Base-by-base conservation (phyloP, 768 basidiomycete genomes). In the Mycena vulgaris region DNA sequence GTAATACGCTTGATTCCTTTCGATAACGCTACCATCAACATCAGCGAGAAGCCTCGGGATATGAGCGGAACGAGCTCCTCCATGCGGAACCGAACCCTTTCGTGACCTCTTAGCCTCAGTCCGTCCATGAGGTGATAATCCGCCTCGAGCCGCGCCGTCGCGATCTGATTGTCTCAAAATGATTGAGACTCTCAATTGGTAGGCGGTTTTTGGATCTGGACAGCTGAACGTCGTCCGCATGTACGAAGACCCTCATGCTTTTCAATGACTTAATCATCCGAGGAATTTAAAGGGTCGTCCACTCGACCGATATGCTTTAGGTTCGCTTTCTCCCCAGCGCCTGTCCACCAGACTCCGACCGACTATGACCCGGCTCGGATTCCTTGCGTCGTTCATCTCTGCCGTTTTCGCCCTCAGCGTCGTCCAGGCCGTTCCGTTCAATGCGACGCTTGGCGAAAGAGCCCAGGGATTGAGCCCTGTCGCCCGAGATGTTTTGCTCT, bases 351-450 rank as follows among this genome's bases (percentile, higher is more conserved):
- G 35, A 51, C 48, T 61, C 49, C 40, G 19, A 57, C 25, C 47
- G 17, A 42, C 55, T 17, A 70, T 70, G 63, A 53, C 61, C 52
- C 53, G 55, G 55, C 25, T 69, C 62, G 45, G 69, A 37, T 70
- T 66, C 63, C 63, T 70, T 25, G 63, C 58, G 69, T 64, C 69
- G 63, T 42, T 70, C 31, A n/a, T 71, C 65, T 37, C 70, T 48
- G 59, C 64, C 48, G 37, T 66, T 51, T 33, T 67, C 42, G 17
- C 55, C 52, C 37, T 71, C 47, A 25, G 13, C 2, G 63, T 40
- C 47, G 70, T 64, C 33, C 53, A 35, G n/a, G 59, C 70, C 9
- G 37, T 39, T 31, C 61, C 59, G 28, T 47, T 61, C 37, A 58
- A 71, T 49, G 51, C 40, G 16, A 53, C 56, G n/a, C 57, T n/a